Base-by-base conservation (phyloP, 306 rosid species). In the Cicer yamashitae region DNA sequence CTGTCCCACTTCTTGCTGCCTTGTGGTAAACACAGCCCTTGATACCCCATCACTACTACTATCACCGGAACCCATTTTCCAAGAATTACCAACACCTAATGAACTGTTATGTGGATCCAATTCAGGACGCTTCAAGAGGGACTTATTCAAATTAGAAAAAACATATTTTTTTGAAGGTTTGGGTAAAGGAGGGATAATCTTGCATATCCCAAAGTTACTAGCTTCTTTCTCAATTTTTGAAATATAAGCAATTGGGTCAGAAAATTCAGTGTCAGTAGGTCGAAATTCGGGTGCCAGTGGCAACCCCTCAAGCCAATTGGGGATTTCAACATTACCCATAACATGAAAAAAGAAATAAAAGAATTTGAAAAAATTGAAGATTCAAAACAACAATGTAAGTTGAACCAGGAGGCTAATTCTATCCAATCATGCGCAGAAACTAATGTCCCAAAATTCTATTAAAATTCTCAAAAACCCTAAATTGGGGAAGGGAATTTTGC, bases 171-270 rank as follows among this genome's bases (percentile, higher is more conserved):
- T 94, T 10, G 96, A 90, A 60, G 99, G 99, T 77, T 85, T 94
- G 0, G 99, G 96, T 65, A 92, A 86, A 15, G 99, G 99, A 41
- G 99, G 99, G 68, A 94, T 88, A 65, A 94, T 88, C 90, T 90
- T 94, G 59, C 99, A 90, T 73, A 94, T 94, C 72, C 99, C 99
- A 80, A 89, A 94, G 25, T 87, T 87, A 74, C 92, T 46, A 77
- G 96, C 96, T 90, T 92, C 89, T 88, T 90, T 90, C 86, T 96
- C 99, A 78, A 96, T 96, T 87, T 92, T 96, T 18, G 99, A 92
- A 81, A 96, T 92, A 77, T 92, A 96, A 76, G 98, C 96, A 88
- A 96, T 88, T 8, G 99, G 99, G 98, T 92, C 99, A 2, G 91
- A 85, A 30, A 96, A 96, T 83, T 94, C 99, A 2, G 97, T 92